Percentiles rank a stretch among this genome's conserved stretches.
Conservation (phyloP, 441 rosid genomes). For the Adansonia rubrostipa region DNA sequence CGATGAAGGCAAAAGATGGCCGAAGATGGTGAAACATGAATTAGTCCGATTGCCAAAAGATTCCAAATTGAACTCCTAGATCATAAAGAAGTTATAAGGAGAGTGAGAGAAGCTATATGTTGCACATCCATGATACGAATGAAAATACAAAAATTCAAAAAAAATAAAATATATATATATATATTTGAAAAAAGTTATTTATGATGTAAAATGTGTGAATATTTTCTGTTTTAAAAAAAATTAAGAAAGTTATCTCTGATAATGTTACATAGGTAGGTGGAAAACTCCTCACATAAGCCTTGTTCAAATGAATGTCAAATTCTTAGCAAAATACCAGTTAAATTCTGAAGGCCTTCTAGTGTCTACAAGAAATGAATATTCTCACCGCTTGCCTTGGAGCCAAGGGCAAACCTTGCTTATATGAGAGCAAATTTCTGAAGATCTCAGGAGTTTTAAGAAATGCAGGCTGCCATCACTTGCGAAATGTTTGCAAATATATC, state of each 20-base stretch:
- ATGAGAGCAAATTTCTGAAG: background rate
- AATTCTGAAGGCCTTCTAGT: background rate
- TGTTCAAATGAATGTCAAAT: background rate
- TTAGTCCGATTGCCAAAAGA: too few species aligned
- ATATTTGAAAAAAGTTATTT: background rate
- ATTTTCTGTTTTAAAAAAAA: background rate
- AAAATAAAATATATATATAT: background rate
- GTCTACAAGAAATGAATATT: background rate
- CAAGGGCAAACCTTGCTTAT: background rate
- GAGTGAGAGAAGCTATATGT: too few species aligned
- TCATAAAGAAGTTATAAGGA: too few species aligned
- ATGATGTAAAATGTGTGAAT: background rate
- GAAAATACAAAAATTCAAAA: background rate
- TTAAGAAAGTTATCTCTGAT: background rate
- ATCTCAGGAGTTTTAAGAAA: background rate
- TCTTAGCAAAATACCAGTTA: background rate
- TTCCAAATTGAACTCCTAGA: too few species aligned
- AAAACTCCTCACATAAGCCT: background rate
- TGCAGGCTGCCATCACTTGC: background rate
- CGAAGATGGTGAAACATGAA: too few species aligned
- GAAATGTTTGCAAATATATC: background rate
- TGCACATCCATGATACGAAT: background rate
- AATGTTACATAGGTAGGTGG: background rate
- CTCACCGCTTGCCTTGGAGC: background rate
- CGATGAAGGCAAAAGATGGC: too few species aligned